Evolutionary conservation across 202 grass and related monocot species (phyloP).

Genomic region (Sporobolus alterniflorus): DNA sequence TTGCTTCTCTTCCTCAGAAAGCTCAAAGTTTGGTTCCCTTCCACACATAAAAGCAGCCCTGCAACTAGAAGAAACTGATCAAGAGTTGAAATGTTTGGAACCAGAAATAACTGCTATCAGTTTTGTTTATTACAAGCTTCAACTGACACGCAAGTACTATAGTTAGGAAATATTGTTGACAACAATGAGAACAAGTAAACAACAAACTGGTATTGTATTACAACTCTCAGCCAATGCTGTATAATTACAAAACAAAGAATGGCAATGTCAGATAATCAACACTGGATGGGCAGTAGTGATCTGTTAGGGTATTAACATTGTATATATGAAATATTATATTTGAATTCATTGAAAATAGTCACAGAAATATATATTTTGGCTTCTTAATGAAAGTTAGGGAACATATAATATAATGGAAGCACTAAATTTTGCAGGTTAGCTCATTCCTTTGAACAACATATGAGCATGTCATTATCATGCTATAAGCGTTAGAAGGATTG

Average conservation of each 20-base stretch:
- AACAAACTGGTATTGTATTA: neutral
- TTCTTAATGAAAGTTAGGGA: slow-evolving; percentile 1
- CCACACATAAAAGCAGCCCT: slow-evolving; percentile 99
- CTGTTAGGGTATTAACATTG: no score
- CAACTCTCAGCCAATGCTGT: neutral
- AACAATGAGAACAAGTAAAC: neutral
- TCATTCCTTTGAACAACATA: neutral
- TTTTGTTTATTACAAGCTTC: neutral
- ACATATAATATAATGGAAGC: neutral
- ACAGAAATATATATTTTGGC: neutral
- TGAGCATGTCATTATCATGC: neutral
- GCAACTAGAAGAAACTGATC: neutral
- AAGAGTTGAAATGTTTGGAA: neutral
- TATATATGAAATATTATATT: slow-evolving; percentile 2
- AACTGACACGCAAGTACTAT: neutral
- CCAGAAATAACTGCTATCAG: neutral
- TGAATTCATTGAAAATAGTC: slow-evolving; percentile 1
- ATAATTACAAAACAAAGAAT: neutral
- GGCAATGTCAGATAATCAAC: no score
- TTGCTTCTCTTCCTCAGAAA: slow-evolving; percentile 81
- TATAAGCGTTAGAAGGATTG: neutral
- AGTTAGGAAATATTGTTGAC: neutral
- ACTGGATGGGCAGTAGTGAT: no score
- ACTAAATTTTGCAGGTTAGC: slow-evolving; percentile 26
- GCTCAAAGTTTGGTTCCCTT: slow-evolving; percentile 95